These are phyloP conservation scores for Tolypocladium endophyticum DNA, from an alignment of 2,329 filamentous ascomycete species.

Conservation along the genomic window DNA sequence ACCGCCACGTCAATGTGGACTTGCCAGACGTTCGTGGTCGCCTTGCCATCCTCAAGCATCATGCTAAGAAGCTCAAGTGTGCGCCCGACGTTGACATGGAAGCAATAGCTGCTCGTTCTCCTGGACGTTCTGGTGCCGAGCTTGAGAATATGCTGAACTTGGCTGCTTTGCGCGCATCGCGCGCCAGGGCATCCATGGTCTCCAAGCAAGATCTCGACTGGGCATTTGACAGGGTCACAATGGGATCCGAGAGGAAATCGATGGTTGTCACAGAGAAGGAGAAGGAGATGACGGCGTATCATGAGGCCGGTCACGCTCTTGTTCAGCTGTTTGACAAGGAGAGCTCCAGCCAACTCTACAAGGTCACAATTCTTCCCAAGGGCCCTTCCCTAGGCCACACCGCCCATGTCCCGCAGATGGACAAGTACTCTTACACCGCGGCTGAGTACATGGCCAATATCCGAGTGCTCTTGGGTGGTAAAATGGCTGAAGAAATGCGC, in stretches of 20 bases:
- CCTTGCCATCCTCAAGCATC: conserved; percentile 85
- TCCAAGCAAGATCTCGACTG: conserved; percentile 79
- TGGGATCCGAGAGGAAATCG: conserved; percentile 86
- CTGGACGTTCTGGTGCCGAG: conserved; percentile 89
- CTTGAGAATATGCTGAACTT: conserved; percentile 96
- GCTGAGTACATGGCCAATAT: conserved; percentile 73
- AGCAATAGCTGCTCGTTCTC: conserved; percentile 74
- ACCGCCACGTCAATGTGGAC: conserved; percentile 80
- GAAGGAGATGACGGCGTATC: conserved; percentile 90
- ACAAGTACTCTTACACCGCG: conserved; percentile 83
- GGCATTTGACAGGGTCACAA: conserved; percentile 96
- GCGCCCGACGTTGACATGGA: conserved; percentile 72
- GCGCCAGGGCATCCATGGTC: conserved; percentile 67
- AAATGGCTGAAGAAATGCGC: conserved; percentile 82
- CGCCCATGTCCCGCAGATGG: conserved; percentile 78
- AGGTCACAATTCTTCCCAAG: conserved; percentile 91
- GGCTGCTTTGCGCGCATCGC: conserved; percentile 88
- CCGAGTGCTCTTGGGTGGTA: conserved; percentile 73
- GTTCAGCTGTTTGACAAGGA: conserved; percentile 72
- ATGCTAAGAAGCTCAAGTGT: conserved; percentile 83
- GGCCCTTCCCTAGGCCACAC: conserved; percentile 82
- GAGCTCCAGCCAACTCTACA: conserved; percentile 73
- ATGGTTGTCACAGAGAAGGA: conserved; percentile 88
- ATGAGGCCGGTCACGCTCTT: conserved; percentile 91
- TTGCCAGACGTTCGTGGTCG: conserved; percentile 90